Percentiles rank a stretch among this genome's conserved stretches.
Conservation (phyloP, 2,329 filamentous ascomycete species). For the Fusarium mangiferae region DNA sequence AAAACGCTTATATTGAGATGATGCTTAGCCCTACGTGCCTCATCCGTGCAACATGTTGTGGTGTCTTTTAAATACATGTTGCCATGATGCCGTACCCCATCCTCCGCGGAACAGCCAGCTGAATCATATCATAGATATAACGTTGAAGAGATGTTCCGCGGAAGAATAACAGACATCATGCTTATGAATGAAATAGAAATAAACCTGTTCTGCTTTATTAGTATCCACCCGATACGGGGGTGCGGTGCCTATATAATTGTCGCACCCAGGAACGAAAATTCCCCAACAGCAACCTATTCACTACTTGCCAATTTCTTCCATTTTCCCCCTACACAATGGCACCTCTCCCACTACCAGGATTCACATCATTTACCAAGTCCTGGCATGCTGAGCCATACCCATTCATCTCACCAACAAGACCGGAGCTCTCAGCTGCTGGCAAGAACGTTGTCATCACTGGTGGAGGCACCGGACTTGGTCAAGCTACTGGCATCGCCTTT, state of each 20-base stretch:
- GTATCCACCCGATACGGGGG: neutral
- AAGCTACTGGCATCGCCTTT: conserved; percentile 69
- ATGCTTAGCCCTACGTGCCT: accelerated
- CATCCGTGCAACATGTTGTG: accelerated
- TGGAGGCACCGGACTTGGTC: conserved; percentile 70
- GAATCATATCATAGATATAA: neutral
- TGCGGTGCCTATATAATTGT: neutral
- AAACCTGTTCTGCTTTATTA: accelerated
- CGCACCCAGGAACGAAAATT: neutral
- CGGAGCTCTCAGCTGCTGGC: conserved; percentile 47
- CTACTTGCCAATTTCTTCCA: too few species aligned
- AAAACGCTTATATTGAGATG: accelerated
- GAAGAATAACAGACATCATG: accelerated
- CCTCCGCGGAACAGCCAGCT: neutral
- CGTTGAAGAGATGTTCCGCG: neutral
- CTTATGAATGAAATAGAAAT: neutral
- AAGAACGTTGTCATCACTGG: conserved; percentile 71
- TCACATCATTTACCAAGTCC: conserved; percentile 32
- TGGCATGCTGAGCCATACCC: conserved; percentile 43
- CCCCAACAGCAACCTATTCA: accelerated
- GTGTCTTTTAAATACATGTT: too few species aligned
- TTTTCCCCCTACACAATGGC: neutral
- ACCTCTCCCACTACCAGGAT: neutral
- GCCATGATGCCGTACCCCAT: too few species aligned
- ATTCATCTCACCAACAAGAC: conserved; percentile 44